Evolutionary conservation across 495 filamentous ascomycete species (phyloP), one percentile per base, ranked within the genome.

Genomic region (Lentithecium fluviatile): DNA sequence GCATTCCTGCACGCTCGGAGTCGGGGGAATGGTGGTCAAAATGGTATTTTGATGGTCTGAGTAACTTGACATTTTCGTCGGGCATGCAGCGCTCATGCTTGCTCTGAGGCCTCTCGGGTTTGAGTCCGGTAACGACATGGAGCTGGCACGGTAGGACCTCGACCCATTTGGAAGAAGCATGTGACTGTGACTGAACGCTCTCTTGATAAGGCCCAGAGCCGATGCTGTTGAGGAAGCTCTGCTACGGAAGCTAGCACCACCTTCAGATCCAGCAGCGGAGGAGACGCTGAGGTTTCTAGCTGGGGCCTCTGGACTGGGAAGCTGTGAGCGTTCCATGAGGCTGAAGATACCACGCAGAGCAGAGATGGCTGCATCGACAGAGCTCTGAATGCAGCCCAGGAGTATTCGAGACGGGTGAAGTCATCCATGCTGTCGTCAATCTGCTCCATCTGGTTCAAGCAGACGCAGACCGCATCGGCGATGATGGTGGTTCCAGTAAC

Each of bases 401-500:
- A 58, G 37, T 70, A 67, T 47, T 75, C 73, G 12, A 73, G 53
- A 15, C 69, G 67, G 45, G 73, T 73, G 40, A 71, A 70, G 61
- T 75, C 71, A 53, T 69, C 60, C 43, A 71, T 60, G 45, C 60
- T 58, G n/a, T 56, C 19, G 23, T 75, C 73, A 10, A 74, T 48
- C n/a, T 47, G n/a, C 15, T 69, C 57, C 56, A 74, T 66, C 42
- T 73, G 25, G n/a, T 52, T 45, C 34, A 75, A 45, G 13, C 67
- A 62, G 50, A 74, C 66, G 45, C 65, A 60, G 29, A 75, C 66
- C 7, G 66, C 65, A 47, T 75, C 71, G 7, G 70, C 70, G 26
- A 75, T 61, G 47, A 74, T 69, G 10, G 72, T 70, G 13, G 65
- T 55, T 23, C 73, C 73, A 11, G 64, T 65, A 45, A 75, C 69